Conservation (phyloP, 768 basidiomycete species). For the Tubosaeta sp. region DNA sequence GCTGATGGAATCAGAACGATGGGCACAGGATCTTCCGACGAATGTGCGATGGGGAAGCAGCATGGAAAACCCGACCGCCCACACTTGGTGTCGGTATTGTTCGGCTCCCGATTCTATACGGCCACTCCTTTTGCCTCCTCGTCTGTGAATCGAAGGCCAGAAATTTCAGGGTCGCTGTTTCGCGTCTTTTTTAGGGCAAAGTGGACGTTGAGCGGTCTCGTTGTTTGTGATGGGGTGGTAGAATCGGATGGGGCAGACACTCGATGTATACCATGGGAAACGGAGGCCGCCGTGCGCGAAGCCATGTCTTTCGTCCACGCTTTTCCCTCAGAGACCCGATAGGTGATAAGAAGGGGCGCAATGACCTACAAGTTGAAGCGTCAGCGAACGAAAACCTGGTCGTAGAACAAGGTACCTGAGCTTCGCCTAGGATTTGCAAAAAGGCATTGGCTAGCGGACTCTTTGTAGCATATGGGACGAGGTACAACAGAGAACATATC, state of each 20-base stretch:
- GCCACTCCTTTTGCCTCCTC: constrained; percentile 3
- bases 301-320: constrained; percentile 34
- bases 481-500: constrained; percentile 30
- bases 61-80: background rate
- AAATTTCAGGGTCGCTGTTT: constrained; percentile 2
- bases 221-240: background rate
- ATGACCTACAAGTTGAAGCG: constrained; percentile 34
- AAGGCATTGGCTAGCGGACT: constrained; percentile 27
- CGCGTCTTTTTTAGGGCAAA: constrained; percentile 10
- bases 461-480: constrained; percentile 23
- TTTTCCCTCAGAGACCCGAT: constrained; percentile 43
- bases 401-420: constrained; percentile 18
- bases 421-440: constrained; percentile 29
- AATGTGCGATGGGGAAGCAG: background rate
- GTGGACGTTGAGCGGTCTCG: constrained; percentile 10
- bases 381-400: background rate
- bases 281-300: constrained; percentile 2
- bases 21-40: background rate
- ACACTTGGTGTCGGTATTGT: background rate
- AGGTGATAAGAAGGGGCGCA: constrained; percentile 45
- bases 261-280: constrained; percentile 11
- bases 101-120: constrained; percentile 4
- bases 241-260: constrained; percentile 1
- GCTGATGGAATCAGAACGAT: background rate
- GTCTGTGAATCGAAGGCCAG: constrained; percentile 1